Base-by-base conservation (phyloP, 768 basidiomycete species). In the Tremella fuciformis region DNA sequence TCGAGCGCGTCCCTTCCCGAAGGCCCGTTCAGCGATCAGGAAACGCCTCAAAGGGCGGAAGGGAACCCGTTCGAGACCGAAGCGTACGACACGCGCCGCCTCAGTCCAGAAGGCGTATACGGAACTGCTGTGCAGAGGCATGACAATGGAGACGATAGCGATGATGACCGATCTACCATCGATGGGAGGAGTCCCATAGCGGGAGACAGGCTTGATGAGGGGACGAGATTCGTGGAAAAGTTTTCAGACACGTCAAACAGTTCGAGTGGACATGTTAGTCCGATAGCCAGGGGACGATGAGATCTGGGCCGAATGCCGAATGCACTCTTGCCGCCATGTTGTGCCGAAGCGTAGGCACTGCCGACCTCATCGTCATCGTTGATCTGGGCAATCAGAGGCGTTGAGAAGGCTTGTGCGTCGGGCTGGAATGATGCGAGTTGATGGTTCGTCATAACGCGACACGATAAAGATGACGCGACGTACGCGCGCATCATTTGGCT, bases 61-160 rank as follows among this genome's bases (percentile, higher is more conserved):
- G 49, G 16, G 24, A 52, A 52, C 18, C 51, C 51, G 16, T 52
- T 52, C 26, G 51, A 52, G 16, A 4, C 29, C 11, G 51, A 40
- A 13, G 24, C 34, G 22, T 34, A 52, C 18, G 51, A 52, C n/a
- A 24, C 24, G 26, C 19, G 11, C 25, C 26, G 26, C 8, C 25
- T 50, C n/a, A 50, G 49, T 29, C 49, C 42, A 22, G 42, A 46
- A 18, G 22, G n/a, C 7, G 22, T 8, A 6, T 18, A 22, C 22
- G 42, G 6, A 6, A 8, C 42, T 46, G 15, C 29, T 34, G 29
- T 34, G 29, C 29, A 46, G 22, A 46, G 42, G 42, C n/a, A 46
- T 46, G 11, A 11, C 29, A 15, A 15, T 46, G 42, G 42, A 18
- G 42, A 46, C 42, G 22, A 22, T 46, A 22, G n/a, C n/a, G 42